Conservation (phyloP, 352 stramenopile species). For the Pythium phragmitis region DNA sequence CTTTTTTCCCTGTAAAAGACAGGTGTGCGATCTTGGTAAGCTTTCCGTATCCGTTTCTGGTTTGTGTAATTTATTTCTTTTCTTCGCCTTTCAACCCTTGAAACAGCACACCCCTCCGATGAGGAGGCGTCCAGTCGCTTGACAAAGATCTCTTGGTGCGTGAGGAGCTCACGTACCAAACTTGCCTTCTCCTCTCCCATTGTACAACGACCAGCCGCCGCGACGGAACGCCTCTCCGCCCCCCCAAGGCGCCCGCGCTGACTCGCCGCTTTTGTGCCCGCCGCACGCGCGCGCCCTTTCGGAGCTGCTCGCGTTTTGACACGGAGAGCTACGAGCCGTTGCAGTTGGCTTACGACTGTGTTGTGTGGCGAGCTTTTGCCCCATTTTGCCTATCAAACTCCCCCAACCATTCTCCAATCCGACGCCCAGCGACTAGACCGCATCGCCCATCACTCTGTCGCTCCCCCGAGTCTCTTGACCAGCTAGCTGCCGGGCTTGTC, state of each 20-base stretch:
- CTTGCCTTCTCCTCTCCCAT: too few relatives aligned
- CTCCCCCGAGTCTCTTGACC: not conserved
- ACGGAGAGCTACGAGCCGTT: not conserved
- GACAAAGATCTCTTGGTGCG: constrained; percentile 1
- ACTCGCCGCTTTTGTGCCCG: constrained; percentile 18
- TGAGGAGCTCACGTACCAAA: too few relatives aligned
- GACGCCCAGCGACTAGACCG: constrained; percentile 1
- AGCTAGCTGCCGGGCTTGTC: constrained; percentile 20
- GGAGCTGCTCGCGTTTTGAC: not conserved
- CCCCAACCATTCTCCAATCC: constrained; percentile 20
- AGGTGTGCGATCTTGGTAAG: not conserved
- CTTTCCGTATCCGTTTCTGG: constrained; percentile 22
- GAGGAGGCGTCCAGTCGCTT: constrained; percentile 8
- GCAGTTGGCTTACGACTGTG: not conserved
- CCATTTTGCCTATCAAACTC: constrained; percentile 18
- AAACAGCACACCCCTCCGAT: not conserved
- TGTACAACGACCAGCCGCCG: not conserved
- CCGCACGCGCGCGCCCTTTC: constrained; percentile 16
- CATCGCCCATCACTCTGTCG: not conserved
- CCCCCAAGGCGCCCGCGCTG: constrained; percentile 22
- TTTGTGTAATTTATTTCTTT: constrained; percentile 1
- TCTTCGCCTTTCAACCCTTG: constrained; percentile 17
- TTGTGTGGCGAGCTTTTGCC: not conserved
- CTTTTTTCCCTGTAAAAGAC: constrained; percentile 10
- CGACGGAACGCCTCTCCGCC: constrained; percentile 17